A percentile compares a stretch with the other conserved stretches of the same genome.
Conservation (phyloP, 2,329 filamentous ascomycete genomes). For the Ophiostoma australiae region DNA sequence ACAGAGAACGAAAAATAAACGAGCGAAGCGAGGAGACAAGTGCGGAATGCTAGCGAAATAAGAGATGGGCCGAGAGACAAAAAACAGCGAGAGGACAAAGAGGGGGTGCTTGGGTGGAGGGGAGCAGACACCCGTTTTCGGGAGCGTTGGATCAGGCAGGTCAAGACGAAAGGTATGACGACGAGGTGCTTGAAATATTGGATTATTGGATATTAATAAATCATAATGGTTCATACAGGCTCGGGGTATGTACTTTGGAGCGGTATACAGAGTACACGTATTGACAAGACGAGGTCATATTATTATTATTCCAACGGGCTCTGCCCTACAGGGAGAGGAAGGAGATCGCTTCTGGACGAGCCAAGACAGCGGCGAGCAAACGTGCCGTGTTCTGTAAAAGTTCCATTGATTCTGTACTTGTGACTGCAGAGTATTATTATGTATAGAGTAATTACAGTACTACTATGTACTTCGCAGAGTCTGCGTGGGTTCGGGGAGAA, state of each 20-base stretch:
- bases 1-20: not conserved
- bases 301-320: not conserved
- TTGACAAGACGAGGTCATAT: not conserved
- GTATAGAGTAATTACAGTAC: too few relatives aligned
- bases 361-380: slow-evolving; percentile 3
- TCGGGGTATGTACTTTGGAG: not conserved
- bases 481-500: slow-evolving; percentile 26
- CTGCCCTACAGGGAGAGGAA: slow-evolving; percentile 1
- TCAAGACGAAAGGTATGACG: slow-evolving; percentile 8
- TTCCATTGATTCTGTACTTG: not conserved
- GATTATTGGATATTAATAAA: not conserved
- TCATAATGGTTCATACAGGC: not conserved
- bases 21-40: not conserved
- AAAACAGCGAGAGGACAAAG: not conserved
- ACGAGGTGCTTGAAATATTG: not conserved
- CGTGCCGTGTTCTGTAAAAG: slow-evolving; percentile 16
- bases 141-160: not conserved
- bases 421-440: too few relatives aligned
- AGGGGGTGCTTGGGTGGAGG: not conserved
- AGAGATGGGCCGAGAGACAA: not conserved
- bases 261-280: not conserved
- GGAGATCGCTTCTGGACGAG: not conserved
- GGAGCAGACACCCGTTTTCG: not conserved
- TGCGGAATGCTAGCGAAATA: not conserved
- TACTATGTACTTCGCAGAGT: too few relatives aligned